A percentile compares a stretch with the other conserved stretches of the same genome.
These are phyloP conservation scores for Protomyces inundatus DNA, from an alignment of 1,139 yeast species.

Conservation along the genomic window DNA sequence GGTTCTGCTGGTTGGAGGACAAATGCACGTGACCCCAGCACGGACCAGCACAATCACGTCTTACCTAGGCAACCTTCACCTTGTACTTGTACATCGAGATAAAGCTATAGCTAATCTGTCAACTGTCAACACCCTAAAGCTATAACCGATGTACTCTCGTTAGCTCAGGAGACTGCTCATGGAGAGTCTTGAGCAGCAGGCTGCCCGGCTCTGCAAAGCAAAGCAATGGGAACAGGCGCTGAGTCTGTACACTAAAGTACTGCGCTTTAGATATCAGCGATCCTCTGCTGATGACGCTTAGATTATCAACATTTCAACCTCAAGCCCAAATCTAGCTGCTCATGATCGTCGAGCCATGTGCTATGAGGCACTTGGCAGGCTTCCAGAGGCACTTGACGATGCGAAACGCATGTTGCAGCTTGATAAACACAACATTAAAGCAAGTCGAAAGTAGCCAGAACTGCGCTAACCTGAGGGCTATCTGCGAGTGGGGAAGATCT, in stretches of 20 bases:
- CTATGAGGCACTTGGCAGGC: neutral
- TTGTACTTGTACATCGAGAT: too few species aligned
- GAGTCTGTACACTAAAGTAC: slow-evolving; percentile 1
- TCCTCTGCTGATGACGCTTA: neutral
- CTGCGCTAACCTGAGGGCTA: neutral
- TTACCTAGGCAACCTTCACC: too few species aligned
- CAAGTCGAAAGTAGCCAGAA: neutral
- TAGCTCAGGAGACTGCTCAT: too few species aligned
- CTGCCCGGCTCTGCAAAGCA: neutral
- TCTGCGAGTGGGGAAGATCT: slow-evolving; percentile 14
- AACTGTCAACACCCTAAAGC: too few species aligned
- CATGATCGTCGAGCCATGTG: slow-evolving; percentile 4
- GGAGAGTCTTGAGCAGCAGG: neutral
- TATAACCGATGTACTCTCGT: too few species aligned
- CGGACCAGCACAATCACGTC: too few species aligned
- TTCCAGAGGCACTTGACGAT: slow-evolving; percentile 7
- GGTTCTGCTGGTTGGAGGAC: too few species aligned
- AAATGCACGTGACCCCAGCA: too few species aligned
- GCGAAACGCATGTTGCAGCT: slow-evolving; percentile 12
- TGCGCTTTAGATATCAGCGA: neutral
- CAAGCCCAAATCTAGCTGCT: slow-evolving; percentile 1
- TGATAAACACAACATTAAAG: slow-evolving; percentile 6
- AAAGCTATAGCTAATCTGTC: too few species aligned
- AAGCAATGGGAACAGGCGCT: neutral
- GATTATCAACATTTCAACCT: slow-evolving; percentile 1